These are phyloP conservation scores for Rhododendron williamsianum DNA, from an alignment of 148 eudicot species.

Conservation along the genomic window DNA sequence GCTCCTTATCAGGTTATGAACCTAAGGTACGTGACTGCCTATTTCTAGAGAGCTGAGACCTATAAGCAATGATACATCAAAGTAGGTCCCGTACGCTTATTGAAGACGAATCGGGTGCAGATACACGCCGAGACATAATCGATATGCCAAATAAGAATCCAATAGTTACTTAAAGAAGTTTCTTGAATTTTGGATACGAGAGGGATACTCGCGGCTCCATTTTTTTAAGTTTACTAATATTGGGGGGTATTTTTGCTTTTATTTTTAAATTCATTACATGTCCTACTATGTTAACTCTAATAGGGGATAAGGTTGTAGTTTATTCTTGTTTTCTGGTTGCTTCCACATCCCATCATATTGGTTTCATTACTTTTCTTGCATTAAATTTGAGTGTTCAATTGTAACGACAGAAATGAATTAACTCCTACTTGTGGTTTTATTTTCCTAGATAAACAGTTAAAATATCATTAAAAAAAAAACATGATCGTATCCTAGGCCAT, in stretches of 20 bases:
- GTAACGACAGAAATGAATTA: neutral
- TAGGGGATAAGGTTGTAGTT: neutral
- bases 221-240: neutral
- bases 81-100: neutral
- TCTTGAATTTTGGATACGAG: neutral
- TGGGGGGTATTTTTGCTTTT: neutral
- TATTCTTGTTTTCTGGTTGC: neutral
- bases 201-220: neutral
- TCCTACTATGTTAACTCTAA: neutral
- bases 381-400: neutral
- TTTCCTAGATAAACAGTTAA: neutral
- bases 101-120: neutral
- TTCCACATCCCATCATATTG: neutral
- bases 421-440: neutral
- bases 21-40: slow-evolving; percentile 48
- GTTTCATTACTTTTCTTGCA: neutral
- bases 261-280: neutral
- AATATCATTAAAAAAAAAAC: neutral
- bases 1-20: slow-evolving; percentile 68
- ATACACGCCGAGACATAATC: neutral
- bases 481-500: neutral
- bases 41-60: neutral
- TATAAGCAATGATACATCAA: neutral
- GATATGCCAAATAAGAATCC: neutral
- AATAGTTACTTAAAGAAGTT: neutral